Evolutionary conservation across 352 stramenopile genomes (phyloP).

Genomic region (Phytophthora idaei): DNA sequence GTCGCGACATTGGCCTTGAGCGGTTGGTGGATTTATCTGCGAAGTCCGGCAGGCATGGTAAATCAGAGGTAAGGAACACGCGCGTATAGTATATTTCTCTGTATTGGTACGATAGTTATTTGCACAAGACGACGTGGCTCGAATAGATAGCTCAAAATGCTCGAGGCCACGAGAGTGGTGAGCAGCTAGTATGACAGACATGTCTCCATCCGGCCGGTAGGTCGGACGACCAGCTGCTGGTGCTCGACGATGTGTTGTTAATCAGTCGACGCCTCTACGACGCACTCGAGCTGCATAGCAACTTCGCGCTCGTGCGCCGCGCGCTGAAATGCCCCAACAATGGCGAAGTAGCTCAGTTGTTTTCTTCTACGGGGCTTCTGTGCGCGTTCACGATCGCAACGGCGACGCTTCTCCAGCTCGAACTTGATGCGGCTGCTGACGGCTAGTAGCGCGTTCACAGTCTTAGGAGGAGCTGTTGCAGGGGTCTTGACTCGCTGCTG

Average conservation of each 20-base stretch:
- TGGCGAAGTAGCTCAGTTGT: constrained; percentile 83
- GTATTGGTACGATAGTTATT: constrained; percentile 52
- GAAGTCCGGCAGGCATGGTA: too few relatives aligned
- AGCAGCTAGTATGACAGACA: constrained; percentile 7
- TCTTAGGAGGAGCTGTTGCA: constrained; percentile 36
- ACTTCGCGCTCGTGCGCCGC: constrained; percentile 70
- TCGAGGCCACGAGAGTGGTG: constrained; percentile 15
- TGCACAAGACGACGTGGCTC: constrained; percentile 44
- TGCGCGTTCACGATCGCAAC: constrained; percentile 52
- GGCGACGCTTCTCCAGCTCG: constrained; percentile 69
- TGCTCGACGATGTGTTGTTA: constrained; percentile 25
- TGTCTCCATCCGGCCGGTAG: constrained; percentile 12
- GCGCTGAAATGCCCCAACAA: constrained; percentile 80
- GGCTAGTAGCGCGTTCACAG: constrained; percentile 59
- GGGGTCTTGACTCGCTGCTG: constrained; percentile 23
- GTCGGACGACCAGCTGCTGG: constrained; percentile 28
- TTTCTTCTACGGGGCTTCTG: constrained; percentile 60
- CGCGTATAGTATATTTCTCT: constrained; percentile 26
- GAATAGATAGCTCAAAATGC: constrained; percentile 50
- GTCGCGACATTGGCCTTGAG: constrained; percentile 21
- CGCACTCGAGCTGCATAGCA: constrained; percentile 44
- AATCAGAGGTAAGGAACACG: background rate
- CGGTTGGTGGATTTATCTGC: constrained; percentile 2
- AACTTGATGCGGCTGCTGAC: constrained; percentile 78
- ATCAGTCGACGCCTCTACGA: constrained; percentile 41